These are phyloP conservation scores for Sarcomyxa edulis DNA, from an alignment of 768 basidiomycete genomes.

Conservation along the genomic window DNA sequence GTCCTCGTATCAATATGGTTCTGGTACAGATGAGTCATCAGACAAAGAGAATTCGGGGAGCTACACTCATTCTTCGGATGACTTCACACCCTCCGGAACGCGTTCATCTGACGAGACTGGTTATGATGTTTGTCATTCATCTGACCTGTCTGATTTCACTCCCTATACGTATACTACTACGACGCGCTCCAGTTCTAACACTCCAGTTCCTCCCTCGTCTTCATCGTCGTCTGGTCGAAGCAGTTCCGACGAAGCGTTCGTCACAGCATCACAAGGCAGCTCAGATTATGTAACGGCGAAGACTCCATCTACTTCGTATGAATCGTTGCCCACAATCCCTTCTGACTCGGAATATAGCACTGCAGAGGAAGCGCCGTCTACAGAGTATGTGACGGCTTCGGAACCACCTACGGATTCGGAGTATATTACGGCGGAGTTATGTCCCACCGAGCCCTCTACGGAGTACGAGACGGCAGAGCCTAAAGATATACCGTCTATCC, in stretches of 20 bases:
- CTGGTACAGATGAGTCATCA: conserved; percentile 36
- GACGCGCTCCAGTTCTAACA: conserved; percentile 8
- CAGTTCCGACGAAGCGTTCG: conserved; percentile 29
- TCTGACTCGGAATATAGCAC: conserved; percentile 40
- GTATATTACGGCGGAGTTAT: conserved; percentile 44
- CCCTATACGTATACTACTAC: conserved; percentile 13
- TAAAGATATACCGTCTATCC: conserved; percentile 35
- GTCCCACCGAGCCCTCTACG: conserved; percentile 28
- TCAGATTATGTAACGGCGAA: conserved; percentile 42
- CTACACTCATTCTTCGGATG: conserved; percentile 5
- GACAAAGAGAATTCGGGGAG: conserved; percentile 52
- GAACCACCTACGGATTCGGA: conserved; percentile 30
- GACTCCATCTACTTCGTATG: conserved; percentile 45
- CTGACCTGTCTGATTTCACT: conserved; percentile 41
- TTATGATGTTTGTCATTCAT: conserved; percentile 49
- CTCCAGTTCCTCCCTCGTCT: conserved; percentile 22
- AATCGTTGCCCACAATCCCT: conserved; percentile 56
- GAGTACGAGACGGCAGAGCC: conserved; percentile 18
- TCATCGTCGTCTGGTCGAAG: conserved; percentile 23
- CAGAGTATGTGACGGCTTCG: conserved; percentile 44
- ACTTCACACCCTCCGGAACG: conserved; percentile 11
- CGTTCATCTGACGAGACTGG: conserved; percentile 42
- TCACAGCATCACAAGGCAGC: conserved; percentile 44
- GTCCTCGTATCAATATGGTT: conserved; percentile 26
- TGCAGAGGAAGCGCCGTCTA: conserved; percentile 7